Evolutionary conservation across 164 flowering plant genomes (phyloP).

Genomic region (Buxus sempervirens): DNA sequence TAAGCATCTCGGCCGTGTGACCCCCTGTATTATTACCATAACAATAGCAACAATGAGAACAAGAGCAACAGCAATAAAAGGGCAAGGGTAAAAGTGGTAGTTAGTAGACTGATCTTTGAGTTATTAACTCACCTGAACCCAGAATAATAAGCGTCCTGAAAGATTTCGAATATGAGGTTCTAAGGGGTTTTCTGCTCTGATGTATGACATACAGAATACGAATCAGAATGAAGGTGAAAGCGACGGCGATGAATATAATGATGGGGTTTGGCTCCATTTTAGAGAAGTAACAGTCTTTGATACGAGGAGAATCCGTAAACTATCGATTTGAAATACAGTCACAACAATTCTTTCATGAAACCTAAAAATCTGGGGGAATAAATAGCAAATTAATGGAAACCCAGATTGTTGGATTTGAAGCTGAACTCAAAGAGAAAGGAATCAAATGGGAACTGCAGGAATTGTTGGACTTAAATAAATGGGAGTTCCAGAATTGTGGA

Average conservation of each 20-base stretch:
- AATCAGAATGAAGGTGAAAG: conserved; percentile 24
- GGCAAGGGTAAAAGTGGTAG: not conserved
- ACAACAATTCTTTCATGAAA: too few relatives aligned
- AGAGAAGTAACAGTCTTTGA: conserved; percentile 1
- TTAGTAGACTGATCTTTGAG: too few relatives aligned
- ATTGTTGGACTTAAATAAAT: too few relatives aligned
- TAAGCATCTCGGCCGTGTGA: conserved; percentile 98
- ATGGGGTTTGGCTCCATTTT: not conserved
- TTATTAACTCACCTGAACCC: conserved; percentile 61
- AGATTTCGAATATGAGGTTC: conserved; percentile 18
- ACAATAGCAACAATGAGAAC: conserved; percentile 4
- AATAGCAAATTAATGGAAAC: too few relatives aligned
- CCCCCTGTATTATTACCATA: conserved; percentile 59
- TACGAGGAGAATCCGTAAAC: not conserved
- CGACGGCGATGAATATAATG: conserved; percentile 2
- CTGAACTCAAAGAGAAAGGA: too few relatives aligned
- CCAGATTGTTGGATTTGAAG: too few relatives aligned
- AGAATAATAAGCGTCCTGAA: conserved; percentile 66
- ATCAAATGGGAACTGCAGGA: too few relatives aligned
- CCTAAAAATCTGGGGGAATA: too few relatives aligned
- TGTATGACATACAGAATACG: conserved; percentile 48
- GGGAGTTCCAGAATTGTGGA: too few relatives aligned
- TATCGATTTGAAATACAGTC: not conserved
- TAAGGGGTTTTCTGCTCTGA: conserved; percentile 41
- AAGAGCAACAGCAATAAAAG: not conserved